Base-by-base conservation (phyloP, 2,329 filamentous ascomycete genomes). In the Sphaceloma murrayae region DNA sequence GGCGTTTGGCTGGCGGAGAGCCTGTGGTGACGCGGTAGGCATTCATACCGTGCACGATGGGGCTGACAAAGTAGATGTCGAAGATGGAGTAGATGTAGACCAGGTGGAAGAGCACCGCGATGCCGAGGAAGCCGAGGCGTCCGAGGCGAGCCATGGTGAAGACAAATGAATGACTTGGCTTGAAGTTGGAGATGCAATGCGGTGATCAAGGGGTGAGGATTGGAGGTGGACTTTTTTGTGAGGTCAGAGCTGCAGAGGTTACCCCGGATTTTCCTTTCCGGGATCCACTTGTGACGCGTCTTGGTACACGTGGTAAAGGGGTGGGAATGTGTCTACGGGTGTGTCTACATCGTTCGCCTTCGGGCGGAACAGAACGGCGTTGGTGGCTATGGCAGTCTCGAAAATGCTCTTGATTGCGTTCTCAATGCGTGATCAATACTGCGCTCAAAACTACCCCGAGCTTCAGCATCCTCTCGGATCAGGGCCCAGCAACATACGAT, bases 1-100 rank as follows among this genome's bases (percentile, higher is more conserved):
- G 73, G 51, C 91, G 78, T 63, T 91, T 85, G 4, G 93, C 89
- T 1, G 91, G 91, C 16, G 88, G 76, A 62, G 81, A 78, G 17
- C 51, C 14, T 45, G 80, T 72, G 48, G 87, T 76, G 27, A 93
- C 71, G 34, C 70, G 67, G 64, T 86, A 88, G 48, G 87, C 75
- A 57, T 75, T 78, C 91, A 98, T 98, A 59, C 91, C 91, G 68
- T 82, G 84, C 45, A 96, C 91, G 54, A 98, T 91, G 16, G 91
- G 91, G 61, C 87, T 95, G 59, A 95, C 87, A 60, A 98, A 98
- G 67, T 98, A 96, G 52, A 96, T 91, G 63, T 95, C 88, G 67
- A 98, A 98, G 58, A 96, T 96, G 48, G 87, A 94, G 60, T 82
- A 84, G 46, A 94, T 82, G 63, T 98, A 98, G 52, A 94, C 77